Evolutionary conservation across 805 yeast species (phyloP), one percentile per base, ranked within the genome.

Genomic region (Metschnikowia peoriensis): DNA sequence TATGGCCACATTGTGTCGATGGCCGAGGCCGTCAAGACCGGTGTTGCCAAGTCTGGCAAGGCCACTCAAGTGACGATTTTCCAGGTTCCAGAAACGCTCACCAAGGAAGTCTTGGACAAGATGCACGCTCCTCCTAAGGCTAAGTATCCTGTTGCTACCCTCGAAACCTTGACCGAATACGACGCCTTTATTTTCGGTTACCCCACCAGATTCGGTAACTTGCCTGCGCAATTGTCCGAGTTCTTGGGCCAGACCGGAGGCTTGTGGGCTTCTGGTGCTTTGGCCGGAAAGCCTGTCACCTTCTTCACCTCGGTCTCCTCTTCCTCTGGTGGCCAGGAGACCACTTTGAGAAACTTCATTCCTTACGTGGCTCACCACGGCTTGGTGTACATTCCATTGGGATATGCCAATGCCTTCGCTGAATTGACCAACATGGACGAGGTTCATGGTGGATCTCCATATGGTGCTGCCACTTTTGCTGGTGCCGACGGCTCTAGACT

Each of bases 141-240:
- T 37, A 61, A 64, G 56, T 69, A 70, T 68, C 92, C 94, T 59
- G 73, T 81, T 63, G 89, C 89, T 47, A 76, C 87, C 14, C 61
- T 69, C 9, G 86, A 81, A 17, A 78, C 82, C 16, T 76, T 90
- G 59, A 66, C 71, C 4, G 72, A 77, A 57, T 87, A 85, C 75
- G 96, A 91, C 66, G 96, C 92, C 44, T 82, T 86, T 74, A 59
- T 91, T 59, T 88, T 90, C 62, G 97, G 97, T 66, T 69, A 88
- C 61, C 96, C 96, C 63, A 87, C 96, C 51, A 83, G 96, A 72
- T 90, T 73, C 67, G 97, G 97, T 71, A 81, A 78, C 68, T 71
- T 78, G 71, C 93, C 96, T 50, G 86, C 89, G 46, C 96, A 89
- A 70, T 80, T 85, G 79, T 80, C 79, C 69, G 75, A 87, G 16